Percentiles rank a stretch among this genome's conserved stretches.
These are phyloP conservation scores for Pythium phragmiticola DNA, from an alignment of 352 stramenopile genomes.

Conservation along the genomic window DNA sequence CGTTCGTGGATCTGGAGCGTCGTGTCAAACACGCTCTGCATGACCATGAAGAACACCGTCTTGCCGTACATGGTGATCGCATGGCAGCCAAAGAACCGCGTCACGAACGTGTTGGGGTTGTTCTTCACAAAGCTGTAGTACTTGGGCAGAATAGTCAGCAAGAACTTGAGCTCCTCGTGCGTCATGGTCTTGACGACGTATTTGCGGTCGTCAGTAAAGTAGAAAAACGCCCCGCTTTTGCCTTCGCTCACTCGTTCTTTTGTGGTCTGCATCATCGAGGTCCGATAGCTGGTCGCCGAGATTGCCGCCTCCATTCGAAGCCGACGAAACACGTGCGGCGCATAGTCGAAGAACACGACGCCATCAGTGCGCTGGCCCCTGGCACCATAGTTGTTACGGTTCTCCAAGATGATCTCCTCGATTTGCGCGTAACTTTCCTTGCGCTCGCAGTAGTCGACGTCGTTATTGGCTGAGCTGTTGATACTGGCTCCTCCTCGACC, in stretches of 20 bases:
- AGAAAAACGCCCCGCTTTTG: constrained; percentile 84
- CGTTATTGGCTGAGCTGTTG: constrained; percentile 4
- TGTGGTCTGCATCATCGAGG: constrained; percentile 68
- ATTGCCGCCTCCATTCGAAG: constrained; percentile 65
- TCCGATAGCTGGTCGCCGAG: constrained; percentile 59
- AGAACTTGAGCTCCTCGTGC: constrained; percentile 72
- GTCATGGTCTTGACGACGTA: constrained; percentile 85
- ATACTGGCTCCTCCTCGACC: constrained; percentile 13
- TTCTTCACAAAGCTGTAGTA: constrained; percentile 70
- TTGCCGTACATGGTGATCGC: constrained; percentile 86
- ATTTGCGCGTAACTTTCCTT: constrained; percentile 78
- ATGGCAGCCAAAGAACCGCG: constrained; percentile 77
- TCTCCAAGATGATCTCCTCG: constrained; percentile 70
- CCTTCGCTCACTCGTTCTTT: constrained; percentile 80
- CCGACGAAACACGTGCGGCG: constrained; percentile 71
- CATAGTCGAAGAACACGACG: constrained; percentile 81
- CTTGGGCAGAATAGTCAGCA: constrained; percentile 64
- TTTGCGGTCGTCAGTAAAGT: constrained; percentile 80
- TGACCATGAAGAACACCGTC: constrained; percentile 83
- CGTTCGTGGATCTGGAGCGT: constrained; percentile 77
- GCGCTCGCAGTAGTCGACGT: constrained; percentile 50
- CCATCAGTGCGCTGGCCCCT: constrained; percentile 45
- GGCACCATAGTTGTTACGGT: constrained; percentile 47
- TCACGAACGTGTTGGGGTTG: constrained; percentile 78
- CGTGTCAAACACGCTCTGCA: constrained; percentile 83